These are phyloP conservation scores for Leccinum subtestaceum DNA, from an alignment of 768 basidiomycete species.

Conservation along the genomic window DNA sequence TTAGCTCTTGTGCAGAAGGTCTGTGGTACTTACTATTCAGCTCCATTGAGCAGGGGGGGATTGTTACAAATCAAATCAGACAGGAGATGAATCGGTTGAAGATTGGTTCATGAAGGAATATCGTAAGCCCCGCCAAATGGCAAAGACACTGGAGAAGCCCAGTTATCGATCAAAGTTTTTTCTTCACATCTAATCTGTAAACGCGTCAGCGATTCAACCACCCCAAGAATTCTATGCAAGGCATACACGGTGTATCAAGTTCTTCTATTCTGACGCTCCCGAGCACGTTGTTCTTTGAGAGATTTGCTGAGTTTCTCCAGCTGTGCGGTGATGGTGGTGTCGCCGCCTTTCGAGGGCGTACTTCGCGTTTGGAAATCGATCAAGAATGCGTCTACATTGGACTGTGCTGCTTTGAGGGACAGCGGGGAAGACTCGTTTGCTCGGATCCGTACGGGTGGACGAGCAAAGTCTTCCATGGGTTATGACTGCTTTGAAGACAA, in stretches of 20 bases:
- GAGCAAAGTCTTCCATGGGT: conserved; percentile 45
- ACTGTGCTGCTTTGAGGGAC: conserved; percentile 40
- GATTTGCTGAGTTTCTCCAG: conserved; percentile 55
- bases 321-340: conserved; percentile 56
- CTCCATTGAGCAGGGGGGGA: no score
- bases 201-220: conserved; percentile 4
- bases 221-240: not conserved
- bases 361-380: conserved; percentile 48
- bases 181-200: conserved; percentile 1
- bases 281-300: conserved; percentile 45
- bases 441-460: conserved; percentile 48
- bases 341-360: conserved; percentile 47
- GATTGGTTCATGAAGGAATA: no score
- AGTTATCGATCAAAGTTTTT: not conserved
- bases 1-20: no score
- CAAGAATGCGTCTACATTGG: conserved; percentile 45
- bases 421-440: conserved; percentile 36
- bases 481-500: not conserved
- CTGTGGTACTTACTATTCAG: no score
- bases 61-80: no score
- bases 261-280: conserved; percentile 17
- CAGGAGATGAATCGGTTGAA: no score
- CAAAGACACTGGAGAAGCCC: no score
- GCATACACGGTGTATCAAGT: not conserved
- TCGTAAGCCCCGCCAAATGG: no score